Conservation (phyloP, 331 rosid genomes). For the Arachis monticola region DNA sequence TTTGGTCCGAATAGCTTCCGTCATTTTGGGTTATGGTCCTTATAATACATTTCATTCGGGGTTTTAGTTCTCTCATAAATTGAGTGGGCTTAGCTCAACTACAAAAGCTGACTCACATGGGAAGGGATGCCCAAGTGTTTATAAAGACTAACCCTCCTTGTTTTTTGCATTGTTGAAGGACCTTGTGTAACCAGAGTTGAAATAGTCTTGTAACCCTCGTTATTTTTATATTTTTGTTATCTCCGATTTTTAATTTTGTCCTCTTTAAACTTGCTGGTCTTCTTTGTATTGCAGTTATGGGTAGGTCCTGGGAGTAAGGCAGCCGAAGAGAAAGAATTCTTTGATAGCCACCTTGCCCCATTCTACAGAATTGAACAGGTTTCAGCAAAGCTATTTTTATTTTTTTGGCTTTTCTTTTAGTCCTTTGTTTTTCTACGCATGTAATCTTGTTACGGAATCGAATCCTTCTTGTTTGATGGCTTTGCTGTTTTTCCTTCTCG, state of each 20-base stretch:
- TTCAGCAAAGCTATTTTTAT: constrained; percentile 21
- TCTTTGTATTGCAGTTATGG: constrained; percentile 76
- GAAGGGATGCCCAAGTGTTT: too few species aligned
- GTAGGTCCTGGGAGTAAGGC: constrained; percentile 94
- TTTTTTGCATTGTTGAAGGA: constrained; percentile 21
- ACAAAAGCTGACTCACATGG: too few species aligned
- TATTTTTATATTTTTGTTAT: constrained; percentile 3
- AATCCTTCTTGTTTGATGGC: constrained; percentile 14
- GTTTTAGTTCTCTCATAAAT: neutral
- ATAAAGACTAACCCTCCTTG: neutral
- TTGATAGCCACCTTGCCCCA: constrained; percentile 92
- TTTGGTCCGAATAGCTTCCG: neutral
- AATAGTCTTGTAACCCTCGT: neutral
- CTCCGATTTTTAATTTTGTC: constrained; percentile 28
- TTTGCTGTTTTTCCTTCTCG: neutral
- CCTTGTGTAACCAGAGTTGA: constrained; percentile 23
- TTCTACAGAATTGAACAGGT: constrained; percentile 99
- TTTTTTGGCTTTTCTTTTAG: constrained; percentile 12
- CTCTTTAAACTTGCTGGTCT: constrained; percentile 32
- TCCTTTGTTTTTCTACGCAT: constrained; percentile 22
- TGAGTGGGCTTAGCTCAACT: too few species aligned
- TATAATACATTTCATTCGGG: neutral
- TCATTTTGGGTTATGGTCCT: constrained; percentile 2
- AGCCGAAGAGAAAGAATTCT: constrained; percentile 87
- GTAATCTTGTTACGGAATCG: constrained; percentile 30